Percentiles rank a stretch among this genome's conserved stretches.
Conservation (phyloP, 805 yeast genomes). For the Candida ipomoeae region DNA sequence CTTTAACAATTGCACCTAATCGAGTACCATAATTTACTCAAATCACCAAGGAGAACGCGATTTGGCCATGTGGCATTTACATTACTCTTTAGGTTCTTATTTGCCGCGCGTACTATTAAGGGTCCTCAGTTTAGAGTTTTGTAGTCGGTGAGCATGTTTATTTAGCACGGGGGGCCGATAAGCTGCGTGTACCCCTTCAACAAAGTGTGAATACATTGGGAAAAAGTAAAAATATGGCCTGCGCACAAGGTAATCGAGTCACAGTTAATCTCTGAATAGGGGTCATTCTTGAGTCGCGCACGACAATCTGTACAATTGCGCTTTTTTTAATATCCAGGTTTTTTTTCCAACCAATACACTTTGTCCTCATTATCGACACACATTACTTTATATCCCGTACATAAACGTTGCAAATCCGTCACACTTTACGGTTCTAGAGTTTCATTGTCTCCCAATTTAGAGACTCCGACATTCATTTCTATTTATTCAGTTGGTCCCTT, state of each 20-base stretch:
- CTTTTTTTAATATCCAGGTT: slow-evolving; percentile 2
- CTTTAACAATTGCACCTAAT: not conserved
- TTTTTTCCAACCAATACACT: not conserved
- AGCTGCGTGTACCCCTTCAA: not conserved
- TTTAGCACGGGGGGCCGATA: not conserved
- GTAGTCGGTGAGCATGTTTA: not conserved
- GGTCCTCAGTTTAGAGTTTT: not conserved
- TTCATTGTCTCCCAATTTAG: not conserved
- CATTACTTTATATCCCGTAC: not conserved
- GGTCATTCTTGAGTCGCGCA: not conserved
- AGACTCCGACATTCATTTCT: not conserved
- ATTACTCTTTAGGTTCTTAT: not conserved
- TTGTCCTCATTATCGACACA: slow-evolving; percentile 1
- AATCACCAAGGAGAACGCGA: not conserved
- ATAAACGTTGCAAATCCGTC: not conserved
- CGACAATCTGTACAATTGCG: slow-evolving; percentile 3
- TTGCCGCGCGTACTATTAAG: not conserved
- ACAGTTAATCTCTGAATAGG: not conserved
- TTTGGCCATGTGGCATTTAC: not conserved
- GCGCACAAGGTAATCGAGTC: slow-evolving; percentile 1
- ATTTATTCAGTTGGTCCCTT: not conserved
- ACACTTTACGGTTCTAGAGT: not conserved
- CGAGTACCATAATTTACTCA: not conserved
- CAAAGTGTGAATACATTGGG: not conserved
- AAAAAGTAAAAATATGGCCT: not conserved